Conservation (phyloP, 805 yeast genomes). For the Suhomyces pyralidae region DNA sequence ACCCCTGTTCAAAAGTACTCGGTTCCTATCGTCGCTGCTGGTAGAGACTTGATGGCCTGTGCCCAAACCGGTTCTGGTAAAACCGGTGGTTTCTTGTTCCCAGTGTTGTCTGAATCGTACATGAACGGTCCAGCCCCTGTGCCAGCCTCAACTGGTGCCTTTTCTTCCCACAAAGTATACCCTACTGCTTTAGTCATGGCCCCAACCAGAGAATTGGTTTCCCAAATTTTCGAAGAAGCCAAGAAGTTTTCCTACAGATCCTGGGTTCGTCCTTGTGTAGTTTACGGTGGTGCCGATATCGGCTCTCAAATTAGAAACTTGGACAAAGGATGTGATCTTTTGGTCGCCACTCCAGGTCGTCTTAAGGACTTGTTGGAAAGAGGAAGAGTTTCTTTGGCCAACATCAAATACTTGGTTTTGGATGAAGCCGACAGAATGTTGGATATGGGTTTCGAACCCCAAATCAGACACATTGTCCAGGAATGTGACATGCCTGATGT, state of each 20-base stretch:
- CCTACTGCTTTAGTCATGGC: conserved; percentile 97
- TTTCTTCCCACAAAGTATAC: conserved; percentile 72
- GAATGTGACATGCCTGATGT: conserved; percentile 97
- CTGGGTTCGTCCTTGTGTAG: conserved; percentile 96
- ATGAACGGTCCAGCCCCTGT: conserved; percentile 76
- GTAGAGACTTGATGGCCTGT: conserved; percentile 95
- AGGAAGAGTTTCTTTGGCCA: conserved; percentile 84
- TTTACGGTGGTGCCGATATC: conserved; percentile 98
- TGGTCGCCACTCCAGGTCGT: conserved; percentile 99
- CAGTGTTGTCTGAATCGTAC: conserved; percentile 90
- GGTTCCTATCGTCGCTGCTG: conserved; percentile 83
- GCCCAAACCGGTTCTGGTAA: conserved; percentile 99
- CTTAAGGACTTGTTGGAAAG: conserved; percentile 92
- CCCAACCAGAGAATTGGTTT: conserved; percentile 98
- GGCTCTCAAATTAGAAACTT: conserved; percentile 82
- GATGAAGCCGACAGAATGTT: conserved; percentile 99
- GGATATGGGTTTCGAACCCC: conserved; percentile 99
- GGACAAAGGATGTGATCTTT: conserved; percentile 89
- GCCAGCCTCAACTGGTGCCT: conserved; percentile 46
- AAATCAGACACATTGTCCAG: conserved; percentile 96
- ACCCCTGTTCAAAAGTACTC: conserved; percentile 96
- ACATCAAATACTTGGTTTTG: conserved; percentile 88
- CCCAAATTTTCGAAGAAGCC: conserved; percentile 95
- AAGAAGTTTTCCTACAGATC: conserved; percentile 95
- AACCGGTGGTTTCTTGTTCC: conserved; percentile 99